Evolutionary conservation across 345 rosid species (phyloP), one percentile per base, ranked within the genome.

Genomic region (Hibiscus mutabilis): DNA sequence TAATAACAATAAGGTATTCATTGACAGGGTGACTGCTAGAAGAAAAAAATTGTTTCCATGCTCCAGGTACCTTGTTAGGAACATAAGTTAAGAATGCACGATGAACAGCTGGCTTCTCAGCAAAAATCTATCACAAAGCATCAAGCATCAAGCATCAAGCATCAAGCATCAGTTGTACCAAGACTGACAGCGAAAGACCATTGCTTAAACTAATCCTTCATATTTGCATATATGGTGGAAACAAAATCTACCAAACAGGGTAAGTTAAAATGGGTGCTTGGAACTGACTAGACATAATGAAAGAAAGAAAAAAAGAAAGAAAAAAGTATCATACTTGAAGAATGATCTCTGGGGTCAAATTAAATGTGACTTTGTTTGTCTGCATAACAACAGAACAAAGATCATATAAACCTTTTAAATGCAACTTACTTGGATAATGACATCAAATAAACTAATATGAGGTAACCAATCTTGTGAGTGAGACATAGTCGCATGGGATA

Each of bases 41-140:
- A 76, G 35, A 29, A 22, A 19, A 19, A 4, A 42, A 63, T 25
- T 55, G 58, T 71, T 16, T 19, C 75, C 68, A 62, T n/a, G 55
- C 63, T 77, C 42, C 67, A 76, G 69, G 69, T 80, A 95, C 99
- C 99, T 95, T 95, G 22, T 79, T 83, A 8, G 99, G 99, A 81
- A 95, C 98, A 73, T 83, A 80, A 69, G 72, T 86, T 75, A 95
- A 72, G 79, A 87, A 95, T 73, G 97, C 98, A 74, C 74, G 88
- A 74, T 88, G 97, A 73, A 90, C 97, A 68, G 97, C 93, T 47
- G 99, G 99, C 76, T 90, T 95, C 90, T 90, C 96, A 69, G 97
- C 90, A 88, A 95, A 95, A 78, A 90, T 92, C 99, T 95, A 85
- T 15, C 55, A 53, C n/a, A n/a, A 60, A 46, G 60, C 59, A 71